A percentile compares a stretch with the other conserved stretches of the same genome.
phyloP scores from a whole-genome alignment of 2,329 filamentous ascomycete species.

The Colletotrichum liaoningense region DNA sequence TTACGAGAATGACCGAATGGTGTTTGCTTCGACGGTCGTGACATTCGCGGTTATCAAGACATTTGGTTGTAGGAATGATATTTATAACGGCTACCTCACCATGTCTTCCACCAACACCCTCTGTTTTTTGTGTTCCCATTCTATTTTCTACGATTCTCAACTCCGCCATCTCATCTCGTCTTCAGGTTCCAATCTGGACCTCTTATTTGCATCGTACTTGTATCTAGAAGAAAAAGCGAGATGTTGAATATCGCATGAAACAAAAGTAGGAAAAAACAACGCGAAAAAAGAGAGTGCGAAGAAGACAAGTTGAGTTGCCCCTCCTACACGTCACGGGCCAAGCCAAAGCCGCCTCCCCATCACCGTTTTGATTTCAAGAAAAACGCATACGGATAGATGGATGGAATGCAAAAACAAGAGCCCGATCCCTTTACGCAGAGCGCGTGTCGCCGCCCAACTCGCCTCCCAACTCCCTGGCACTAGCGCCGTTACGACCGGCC shows the following conservation, averaged over 20 bases:
- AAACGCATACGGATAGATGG: conserved; percentile 6
- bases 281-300: background rate
- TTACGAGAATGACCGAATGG: too few species aligned
- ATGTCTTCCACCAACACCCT: background rate
- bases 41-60: background rate
- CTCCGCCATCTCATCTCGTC: background rate
- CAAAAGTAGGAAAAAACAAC: background rate
- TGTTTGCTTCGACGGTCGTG: background rate
- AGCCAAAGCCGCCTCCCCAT: background rate
- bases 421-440: conserved; percentile 12
- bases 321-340: background rate
- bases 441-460: conserved; percentile 73
- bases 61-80: background rate
- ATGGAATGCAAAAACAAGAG: background rate
- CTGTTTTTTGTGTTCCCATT: background rate
- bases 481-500: conserved; percentile 27
- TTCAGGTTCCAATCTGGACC: background rate
- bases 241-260: conserved; percentile 36
- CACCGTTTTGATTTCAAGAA: background rate
- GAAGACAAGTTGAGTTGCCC: conserved; percentile 31
- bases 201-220: background rate
- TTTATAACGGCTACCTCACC: background rate
- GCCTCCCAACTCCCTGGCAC: conserved; percentile 61
- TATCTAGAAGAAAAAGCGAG: conserved; percentile 12
- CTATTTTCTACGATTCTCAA: background rate